Conservation (phyloP, 495 filamentous ascomycete species). For the Cercophora newfieldiana region DNA sequence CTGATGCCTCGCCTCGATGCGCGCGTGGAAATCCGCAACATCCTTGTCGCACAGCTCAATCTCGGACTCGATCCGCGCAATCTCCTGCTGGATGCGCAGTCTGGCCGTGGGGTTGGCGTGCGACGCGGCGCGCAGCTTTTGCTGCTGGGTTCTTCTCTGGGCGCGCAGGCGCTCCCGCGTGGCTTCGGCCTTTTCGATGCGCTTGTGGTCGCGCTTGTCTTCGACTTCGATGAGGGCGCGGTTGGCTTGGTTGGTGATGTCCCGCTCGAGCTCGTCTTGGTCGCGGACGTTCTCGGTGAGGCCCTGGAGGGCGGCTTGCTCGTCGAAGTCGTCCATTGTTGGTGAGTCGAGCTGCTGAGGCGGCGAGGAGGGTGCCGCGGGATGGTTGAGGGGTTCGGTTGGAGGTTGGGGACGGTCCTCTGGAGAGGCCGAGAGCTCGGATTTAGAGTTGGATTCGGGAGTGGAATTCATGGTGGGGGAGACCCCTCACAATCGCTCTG, state of each 20-base stretch:
- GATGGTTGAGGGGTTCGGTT: neutral
- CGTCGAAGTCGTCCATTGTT: constrained; percentile 36
- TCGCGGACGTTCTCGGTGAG: constrained; percentile 75
- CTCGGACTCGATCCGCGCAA: constrained; percentile 60
- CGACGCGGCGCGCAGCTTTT: constrained; percentile 40
- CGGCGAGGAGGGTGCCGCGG: neutral
- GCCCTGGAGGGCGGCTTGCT: constrained; percentile 62
- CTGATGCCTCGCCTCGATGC: constrained; percentile 71
- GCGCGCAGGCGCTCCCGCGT: constrained; percentile 56
- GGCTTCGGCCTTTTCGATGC: constrained; percentile 71
- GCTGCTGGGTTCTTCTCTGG: constrained; percentile 44
- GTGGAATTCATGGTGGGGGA: neutral
- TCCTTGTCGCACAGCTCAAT: constrained; percentile 65
- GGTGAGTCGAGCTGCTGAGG: neutral
- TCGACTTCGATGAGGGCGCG: constrained; percentile 75
- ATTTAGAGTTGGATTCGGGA: neutral
- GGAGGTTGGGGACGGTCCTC: neutral
- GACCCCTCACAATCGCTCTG: too few species aligned
- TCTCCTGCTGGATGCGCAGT: constrained; percentile 59
- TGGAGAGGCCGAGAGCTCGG: neutral
- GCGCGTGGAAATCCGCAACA: constrained; percentile 70
- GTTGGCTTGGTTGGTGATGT: constrained; percentile 73
- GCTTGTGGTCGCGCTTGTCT: constrained; percentile 82
- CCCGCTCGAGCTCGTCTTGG: constrained; percentile 81
- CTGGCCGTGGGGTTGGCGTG: constrained; percentile 43